phyloP scores from a whole-genome alignment of 2,329 filamentous ascomycete genomes.

The Cladophialophora chaetospira region DNA sequence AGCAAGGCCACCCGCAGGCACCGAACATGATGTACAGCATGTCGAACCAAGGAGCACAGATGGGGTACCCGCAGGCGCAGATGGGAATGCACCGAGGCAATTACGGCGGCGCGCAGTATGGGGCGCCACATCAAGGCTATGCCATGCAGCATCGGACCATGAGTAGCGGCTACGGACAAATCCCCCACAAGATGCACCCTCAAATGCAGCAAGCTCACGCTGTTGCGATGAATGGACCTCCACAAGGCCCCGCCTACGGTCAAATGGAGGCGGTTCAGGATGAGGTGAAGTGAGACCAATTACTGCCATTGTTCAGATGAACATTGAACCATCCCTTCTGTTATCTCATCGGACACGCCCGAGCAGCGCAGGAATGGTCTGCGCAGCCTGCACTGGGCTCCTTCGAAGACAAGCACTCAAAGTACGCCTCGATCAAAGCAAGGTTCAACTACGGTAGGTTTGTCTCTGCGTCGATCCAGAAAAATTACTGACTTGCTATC shows the following conservation, averaged over 20 bases:
- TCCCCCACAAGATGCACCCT: conserved; percentile 46
- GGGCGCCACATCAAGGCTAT: conserved; percentile 66
- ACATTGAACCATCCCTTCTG: not conserved
- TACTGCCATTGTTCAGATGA: not conserved
- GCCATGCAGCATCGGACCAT: conserved; percentile 60
- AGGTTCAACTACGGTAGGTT: too few species aligned
- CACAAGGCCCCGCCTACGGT: conserved; percentile 28
- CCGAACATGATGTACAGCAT: conserved; percentile 54
- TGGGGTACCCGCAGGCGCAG: conserved; percentile 65
- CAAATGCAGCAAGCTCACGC: conserved; percentile 37
- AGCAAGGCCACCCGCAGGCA: conserved; percentile 79
- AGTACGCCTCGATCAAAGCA: too few species aligned
- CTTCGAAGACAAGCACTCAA: too few species aligned
- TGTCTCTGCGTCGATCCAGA: too few species aligned
- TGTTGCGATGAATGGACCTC: conserved; percentile 29
- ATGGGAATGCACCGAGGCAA: conserved; percentile 63
- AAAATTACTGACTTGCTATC: too few species aligned
- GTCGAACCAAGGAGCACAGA: conserved; percentile 67
- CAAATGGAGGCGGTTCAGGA: conserved; percentile 27
- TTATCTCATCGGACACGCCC: not conserved
- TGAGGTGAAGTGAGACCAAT: conserved; percentile 27
- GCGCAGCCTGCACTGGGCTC: too few species aligned
- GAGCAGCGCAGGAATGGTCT: too few species aligned
- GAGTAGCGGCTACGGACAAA: conserved; percentile 58
- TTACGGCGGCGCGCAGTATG: conserved; percentile 64